Conservation (phyloP, 805 yeast species). For the Zygosaccharomyces kombuchaensis region DNA sequence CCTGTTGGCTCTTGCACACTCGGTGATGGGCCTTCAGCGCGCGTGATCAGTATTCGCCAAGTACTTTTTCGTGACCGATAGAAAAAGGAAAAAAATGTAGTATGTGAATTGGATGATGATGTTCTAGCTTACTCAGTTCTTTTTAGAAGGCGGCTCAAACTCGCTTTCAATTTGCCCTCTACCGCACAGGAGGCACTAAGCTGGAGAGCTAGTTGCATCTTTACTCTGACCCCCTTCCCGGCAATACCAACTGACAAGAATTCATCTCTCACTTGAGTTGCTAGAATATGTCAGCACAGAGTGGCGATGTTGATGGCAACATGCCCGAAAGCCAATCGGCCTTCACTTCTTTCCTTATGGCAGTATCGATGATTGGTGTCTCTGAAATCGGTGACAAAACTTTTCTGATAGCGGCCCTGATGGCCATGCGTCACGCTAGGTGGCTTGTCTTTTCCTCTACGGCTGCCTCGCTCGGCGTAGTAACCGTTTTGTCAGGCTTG, state of each 20-base stretch:
- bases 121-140: neutral
- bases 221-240: neutral
- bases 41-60: slow-evolving; percentile 5
- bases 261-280: slow-evolving; percentile 2
- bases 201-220: no score
- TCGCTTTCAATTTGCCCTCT: neutral
- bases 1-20: slow-evolving; percentile 24
- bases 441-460: slow-evolving; percentile 84
- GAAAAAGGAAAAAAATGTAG: neutral
- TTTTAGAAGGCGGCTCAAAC: neutral
- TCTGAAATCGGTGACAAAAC: slow-evolving; percentile 98
- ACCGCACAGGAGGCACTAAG: no score
- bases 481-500: slow-evolving; percentile 88
- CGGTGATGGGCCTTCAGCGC: slow-evolving; percentile 11
- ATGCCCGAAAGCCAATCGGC: slow-evolving; percentile 14
- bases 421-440: slow-evolving; percentile 94
- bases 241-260: neutral
- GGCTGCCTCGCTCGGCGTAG: slow-evolving; percentile 74
- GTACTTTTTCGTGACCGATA: neutral
- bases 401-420: slow-evolving; percentile 89
- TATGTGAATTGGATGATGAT: neutral
- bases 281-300: slow-evolving; percentile 2
- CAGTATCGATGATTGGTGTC: slow-evolving; percentile 87
- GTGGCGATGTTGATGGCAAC: slow-evolving; percentile 1
- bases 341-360: slow-evolving; percentile 59